Evolutionary conservation across 208 protist species (phyloP).

Genomic region (Phytomonas serpens): DNA sequence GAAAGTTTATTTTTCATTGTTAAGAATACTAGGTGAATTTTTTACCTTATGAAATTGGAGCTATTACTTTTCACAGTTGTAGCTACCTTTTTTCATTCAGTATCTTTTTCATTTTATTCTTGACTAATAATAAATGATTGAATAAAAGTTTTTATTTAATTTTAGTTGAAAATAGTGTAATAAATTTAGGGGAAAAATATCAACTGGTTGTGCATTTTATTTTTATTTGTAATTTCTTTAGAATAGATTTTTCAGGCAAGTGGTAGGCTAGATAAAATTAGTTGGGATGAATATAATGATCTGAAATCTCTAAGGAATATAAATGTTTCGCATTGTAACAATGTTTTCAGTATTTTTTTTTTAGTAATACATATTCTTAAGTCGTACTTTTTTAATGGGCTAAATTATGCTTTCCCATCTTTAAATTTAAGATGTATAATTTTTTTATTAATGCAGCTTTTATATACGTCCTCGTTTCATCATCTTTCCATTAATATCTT

Average conservation of each 20-base stretch:
- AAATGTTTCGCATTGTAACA: not conserved
- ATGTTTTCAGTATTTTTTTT: not conserved
- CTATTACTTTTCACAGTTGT: conserved; percentile 1
- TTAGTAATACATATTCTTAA: not conserved
- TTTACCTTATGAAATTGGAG: not conserved
- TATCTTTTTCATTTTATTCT: conserved; percentile 7
- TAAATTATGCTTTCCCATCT: not conserved
- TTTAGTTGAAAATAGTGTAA: not conserved
- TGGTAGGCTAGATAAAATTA: not conserved
- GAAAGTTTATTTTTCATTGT: not conserved
- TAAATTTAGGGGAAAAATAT: not conserved
- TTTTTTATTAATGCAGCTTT: not conserved
- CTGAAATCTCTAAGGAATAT: not conserved
- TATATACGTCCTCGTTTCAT: not conserved
- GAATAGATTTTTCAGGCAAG: not conserved
- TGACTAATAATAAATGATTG: conserved; percentile 2
- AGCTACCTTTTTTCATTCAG: not conserved
- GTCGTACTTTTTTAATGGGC: not conserved
- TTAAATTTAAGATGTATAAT: not conserved
- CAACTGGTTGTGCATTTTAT: not conserved
- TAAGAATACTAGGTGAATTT: not conserved
- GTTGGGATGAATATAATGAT: not conserved
- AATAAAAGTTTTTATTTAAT: not conserved
- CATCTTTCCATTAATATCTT: not conserved
- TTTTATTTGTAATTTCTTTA: not conserved